Evolutionary conservation across 768 basidiomycete species (phyloP).

Genomic region (Heimioporus sp.): DNA sequence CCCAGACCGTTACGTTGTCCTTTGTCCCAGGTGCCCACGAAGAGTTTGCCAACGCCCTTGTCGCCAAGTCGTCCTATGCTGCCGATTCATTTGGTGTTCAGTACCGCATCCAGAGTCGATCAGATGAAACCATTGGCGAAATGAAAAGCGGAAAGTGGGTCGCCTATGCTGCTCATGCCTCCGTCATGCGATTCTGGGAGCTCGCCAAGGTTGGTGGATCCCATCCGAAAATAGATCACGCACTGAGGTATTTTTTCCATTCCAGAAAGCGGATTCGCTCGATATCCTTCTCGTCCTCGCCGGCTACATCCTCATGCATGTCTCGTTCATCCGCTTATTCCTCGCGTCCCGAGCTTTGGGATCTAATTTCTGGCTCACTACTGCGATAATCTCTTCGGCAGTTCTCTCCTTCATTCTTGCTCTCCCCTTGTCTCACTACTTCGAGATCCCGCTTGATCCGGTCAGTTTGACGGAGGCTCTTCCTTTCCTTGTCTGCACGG

Average conservation of each 20-base stretch:
- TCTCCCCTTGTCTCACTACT: slow-evolving; percentile 70
- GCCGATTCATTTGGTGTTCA: slow-evolving; percentile 42
- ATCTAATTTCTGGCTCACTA: slow-evolving; percentile 62
- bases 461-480: slow-evolving; percentile 92
- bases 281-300: slow-evolving; percentile 93
- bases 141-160: slow-evolving; percentile 88
- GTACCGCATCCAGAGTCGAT: slow-evolving; percentile 49
- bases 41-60: slow-evolving; percentile 45
- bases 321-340: slow-evolving; percentile 89
- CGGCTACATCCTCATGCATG: slow-evolving; percentile 95
- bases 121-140: slow-evolving; percentile 55
- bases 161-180: slow-evolving; percentile 75
- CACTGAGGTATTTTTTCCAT: slow-evolving; percentile 14
- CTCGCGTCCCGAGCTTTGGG: slow-evolving; percentile 85
- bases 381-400: slow-evolving; percentile 77
- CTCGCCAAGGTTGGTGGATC: slow-evolving; percentile 63
- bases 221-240: neutral
- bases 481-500: slow-evolving; percentile 95
- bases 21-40: slow-evolving; percentile 50
- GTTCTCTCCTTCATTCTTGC: slow-evolving; percentile 83
- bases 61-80: slow-evolving; percentile 26
- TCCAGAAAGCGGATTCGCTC: slow-evolving; percentile 87
- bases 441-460: slow-evolving; percentile 88
- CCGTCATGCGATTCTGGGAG: slow-evolving; percentile 82
- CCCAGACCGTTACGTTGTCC: slow-evolving; percentile 47